These are phyloP conservation scores for Basipetospora chlamydospora DNA, from an alignment of 2,329 filamentous ascomycete species.

Conservation along the genomic window DNA sequence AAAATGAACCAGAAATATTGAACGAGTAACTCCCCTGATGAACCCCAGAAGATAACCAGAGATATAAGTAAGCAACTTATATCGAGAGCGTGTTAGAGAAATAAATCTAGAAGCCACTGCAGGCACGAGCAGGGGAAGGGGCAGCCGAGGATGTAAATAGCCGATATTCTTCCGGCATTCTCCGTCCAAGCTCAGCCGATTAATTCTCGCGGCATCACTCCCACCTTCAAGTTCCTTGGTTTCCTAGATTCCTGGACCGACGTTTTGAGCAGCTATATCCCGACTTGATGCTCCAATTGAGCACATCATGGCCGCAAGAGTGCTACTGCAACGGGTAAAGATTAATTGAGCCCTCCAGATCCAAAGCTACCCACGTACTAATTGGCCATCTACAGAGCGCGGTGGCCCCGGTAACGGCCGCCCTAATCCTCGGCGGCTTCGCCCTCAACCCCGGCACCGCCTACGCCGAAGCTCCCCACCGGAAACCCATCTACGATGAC, in stretches of 20 bases:
- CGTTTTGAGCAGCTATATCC: slow-evolving; percentile 1
- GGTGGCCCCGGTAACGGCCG: slow-evolving; percentile 37
- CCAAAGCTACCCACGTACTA: slow-evolving; percentile 9
- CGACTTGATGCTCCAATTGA: slow-evolving; percentile 25
- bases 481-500: slow-evolving; percentile 74
- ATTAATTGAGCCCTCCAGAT: too few species aligned
- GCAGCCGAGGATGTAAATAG: too few species aligned
- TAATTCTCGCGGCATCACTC: slow-evolving; percentile 8
- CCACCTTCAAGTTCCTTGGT: too few species aligned
- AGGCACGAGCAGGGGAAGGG: too few species aligned
- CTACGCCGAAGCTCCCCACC: slow-evolving; percentile 33
- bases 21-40: too few species aligned
- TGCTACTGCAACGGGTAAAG: slow-evolving; percentile 43
- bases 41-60: too few species aligned
- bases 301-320: slow-evolving; percentile 43
- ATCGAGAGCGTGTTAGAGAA: too few species aligned
- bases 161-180: too few species aligned
- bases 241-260: slow-evolving; percentile 3
- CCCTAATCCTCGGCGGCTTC: slow-evolving; percentile 32
- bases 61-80: too few species aligned
- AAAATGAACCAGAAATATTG: too few species aligned
- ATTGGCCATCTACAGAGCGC: slow-evolving; percentile 28
- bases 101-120: too few species aligned
- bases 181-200: slow-evolving; percentile 6
- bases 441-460: slow-evolving; percentile 31